A percentile compares a stretch with the other conserved stretches of the same genome.
These are phyloP conservation scores for Erodium trifolium DNA, from an alignment of 441 rosid genomes.

Conservation along the genomic window DNA sequence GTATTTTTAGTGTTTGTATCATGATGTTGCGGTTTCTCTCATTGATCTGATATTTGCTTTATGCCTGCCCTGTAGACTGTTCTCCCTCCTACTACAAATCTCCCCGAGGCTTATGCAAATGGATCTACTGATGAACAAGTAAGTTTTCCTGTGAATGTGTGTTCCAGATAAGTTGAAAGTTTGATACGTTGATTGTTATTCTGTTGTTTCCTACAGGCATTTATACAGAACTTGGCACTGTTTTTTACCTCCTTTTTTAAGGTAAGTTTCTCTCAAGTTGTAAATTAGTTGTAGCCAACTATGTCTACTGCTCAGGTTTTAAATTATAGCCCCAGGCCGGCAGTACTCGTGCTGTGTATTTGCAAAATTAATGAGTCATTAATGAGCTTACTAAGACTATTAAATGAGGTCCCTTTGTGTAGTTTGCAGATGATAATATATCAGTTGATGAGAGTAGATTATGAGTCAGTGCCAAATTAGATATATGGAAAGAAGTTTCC, in stretches of 20 bases:
- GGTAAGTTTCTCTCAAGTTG: constrained; percentile 35
- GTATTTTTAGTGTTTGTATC: not conserved
- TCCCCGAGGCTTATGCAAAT: constrained; percentile 86
- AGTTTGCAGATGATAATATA: not conserved
- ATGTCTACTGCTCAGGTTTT: not conserved
- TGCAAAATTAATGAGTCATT: not conserved
- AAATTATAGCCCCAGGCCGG: not conserved
- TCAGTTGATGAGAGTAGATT: not conserved
- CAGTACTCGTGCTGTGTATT: not conserved
- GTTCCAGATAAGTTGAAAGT: constrained; percentile 9
- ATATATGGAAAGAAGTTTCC: not conserved
- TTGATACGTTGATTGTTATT: not conserved
- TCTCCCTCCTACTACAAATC: constrained; percentile 69
- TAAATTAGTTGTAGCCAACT: not conserved
- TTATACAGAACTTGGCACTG: constrained; percentile 91
- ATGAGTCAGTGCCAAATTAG: not conserved
- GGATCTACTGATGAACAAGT: constrained; percentile 95
- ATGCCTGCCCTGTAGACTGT: constrained; percentile 32
- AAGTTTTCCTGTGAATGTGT: constrained; percentile 21
- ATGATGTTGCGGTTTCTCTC: not conserved
- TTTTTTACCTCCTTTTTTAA: constrained; percentile 96
- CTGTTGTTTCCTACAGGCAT: constrained; percentile 55
- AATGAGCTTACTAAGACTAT: not conserved
- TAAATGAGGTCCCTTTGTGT: not conserved
- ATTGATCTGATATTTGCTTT: not conserved